phyloP scores from a whole-genome alignment of 306 rosid genomes.

The Malus orientalis region DNA sequence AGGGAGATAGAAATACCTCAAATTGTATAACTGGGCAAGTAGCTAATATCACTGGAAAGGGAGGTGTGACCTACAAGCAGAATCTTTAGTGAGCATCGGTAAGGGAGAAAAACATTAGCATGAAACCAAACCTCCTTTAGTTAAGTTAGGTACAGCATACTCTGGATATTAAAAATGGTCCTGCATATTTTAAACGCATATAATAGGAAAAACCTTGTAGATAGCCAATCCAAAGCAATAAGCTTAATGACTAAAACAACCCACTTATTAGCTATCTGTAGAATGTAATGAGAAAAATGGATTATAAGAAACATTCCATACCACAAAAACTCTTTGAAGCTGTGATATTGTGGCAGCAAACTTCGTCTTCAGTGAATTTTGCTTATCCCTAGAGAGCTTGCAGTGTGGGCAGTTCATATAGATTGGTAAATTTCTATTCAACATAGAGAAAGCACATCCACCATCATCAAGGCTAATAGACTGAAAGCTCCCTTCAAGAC shows the following conservation, averaged over 20 bases:
- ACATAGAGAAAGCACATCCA: constrained; percentile 61
- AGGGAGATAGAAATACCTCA: constrained; percentile 44
- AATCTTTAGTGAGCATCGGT: constrained; percentile 20
- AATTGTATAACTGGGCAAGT: constrained; percentile 77
- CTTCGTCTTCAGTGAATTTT: constrained; percentile 50
- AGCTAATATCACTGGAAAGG: constrained; percentile 66
- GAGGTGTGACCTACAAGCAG: constrained; percentile 77
- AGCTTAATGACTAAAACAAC: not conserved
- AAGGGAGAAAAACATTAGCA: not conserved
- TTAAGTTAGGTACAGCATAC: not conserved
- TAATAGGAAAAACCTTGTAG: not conserved
- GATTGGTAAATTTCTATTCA: constrained; percentile 69
- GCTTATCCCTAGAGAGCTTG: constrained; percentile 49
- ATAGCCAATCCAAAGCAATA: not conserved
- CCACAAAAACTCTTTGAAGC: constrained; percentile 87
- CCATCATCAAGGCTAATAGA: constrained; percentile 39
- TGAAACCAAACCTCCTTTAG: not conserved
- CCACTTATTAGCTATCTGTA: not conserved
- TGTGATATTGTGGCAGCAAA: constrained; percentile 78
- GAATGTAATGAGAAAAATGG: constrained; percentile 1
- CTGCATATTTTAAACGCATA: not conserved
- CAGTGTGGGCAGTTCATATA: constrained; percentile 90
- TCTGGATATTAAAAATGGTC: not conserved
- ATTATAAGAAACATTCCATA: constrained; percentile 31
- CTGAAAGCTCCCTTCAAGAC: constrained; percentile 45